phyloP scores from a whole-genome alignment of 768 basidiomycete species.

The Russula brevipes region DNA sequence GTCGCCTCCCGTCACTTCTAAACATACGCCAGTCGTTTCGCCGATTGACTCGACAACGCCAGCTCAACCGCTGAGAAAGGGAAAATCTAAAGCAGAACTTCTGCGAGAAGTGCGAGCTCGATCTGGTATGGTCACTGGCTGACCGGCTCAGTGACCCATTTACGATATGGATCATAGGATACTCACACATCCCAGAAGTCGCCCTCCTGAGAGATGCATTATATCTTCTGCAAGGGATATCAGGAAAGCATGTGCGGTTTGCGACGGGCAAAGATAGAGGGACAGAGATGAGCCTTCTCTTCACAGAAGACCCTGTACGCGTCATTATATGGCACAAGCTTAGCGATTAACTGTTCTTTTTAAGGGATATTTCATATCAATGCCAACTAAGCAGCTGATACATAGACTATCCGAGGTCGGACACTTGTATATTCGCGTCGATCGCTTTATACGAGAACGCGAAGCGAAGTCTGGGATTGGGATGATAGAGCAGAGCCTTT shows the following conservation, averaged over 20 bases:
- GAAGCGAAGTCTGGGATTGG: slow-evolving; percentile 70
- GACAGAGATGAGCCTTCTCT: slow-evolving; percentile 54
- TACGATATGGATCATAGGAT: slow-evolving; percentile 39
- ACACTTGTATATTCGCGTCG: slow-evolving; percentile 82
- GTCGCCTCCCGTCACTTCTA: slow-evolving; percentile 38
- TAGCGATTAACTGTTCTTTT: slow-evolving; percentile 7
- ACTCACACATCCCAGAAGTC: slow-evolving; percentile 56
- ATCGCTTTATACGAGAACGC: slow-evolving; percentile 66
- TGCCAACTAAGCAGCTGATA: slow-evolving; percentile 68
- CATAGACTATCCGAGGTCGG: slow-evolving; percentile 88
- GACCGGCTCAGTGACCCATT: not conserved
- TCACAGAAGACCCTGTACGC: slow-evolving; percentile 60
- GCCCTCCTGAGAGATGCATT: slow-evolving; percentile 82
- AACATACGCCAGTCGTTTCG: slow-evolving; percentile 27
- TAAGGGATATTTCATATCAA: slow-evolving; percentile 61
- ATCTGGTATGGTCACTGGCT: slow-evolving; percentile 40
- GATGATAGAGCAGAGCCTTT: slow-evolving; percentile 96
- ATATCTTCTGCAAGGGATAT: slow-evolving; percentile 94
- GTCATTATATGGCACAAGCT: not conserved
- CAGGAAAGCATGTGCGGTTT: slow-evolving; percentile 88
- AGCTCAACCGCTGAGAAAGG: slow-evolving; percentile 31
- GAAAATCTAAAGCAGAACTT: slow-evolving; percentile 64
- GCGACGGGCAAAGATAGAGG: slow-evolving; percentile 47
- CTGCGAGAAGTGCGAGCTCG: slow-evolving; percentile 57
- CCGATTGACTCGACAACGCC: slow-evolving; percentile 31